Percentiles rank a stretch among this genome's conserved stretches.
phyloP scores from a whole-genome alignment of 768 basidiomycete species.

The Kwoniella newhampshirensis region DNA sequence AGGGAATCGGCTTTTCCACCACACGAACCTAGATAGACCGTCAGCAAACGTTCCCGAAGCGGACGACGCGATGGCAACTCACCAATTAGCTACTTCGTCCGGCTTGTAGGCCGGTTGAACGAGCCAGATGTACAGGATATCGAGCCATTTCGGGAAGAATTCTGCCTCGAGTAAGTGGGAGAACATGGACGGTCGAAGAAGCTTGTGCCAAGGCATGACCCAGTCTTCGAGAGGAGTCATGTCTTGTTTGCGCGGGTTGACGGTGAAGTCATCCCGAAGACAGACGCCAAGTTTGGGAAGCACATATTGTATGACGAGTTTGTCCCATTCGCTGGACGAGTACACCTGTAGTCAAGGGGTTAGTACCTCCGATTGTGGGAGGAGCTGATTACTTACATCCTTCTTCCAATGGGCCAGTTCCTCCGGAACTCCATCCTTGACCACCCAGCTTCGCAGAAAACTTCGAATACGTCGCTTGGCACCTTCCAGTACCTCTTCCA shows the following conservation, averaged over 20 bases:
- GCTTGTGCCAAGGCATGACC: constrained; percentile 72
- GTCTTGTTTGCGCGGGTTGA: constrained; percentile 89
- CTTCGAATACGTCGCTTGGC: constrained; percentile 81
- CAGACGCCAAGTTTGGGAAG: constrained; percentile 84
- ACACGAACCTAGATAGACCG: constrained; percentile 55
- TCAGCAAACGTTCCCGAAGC: background rate
- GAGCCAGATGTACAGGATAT: constrained; percentile 87
- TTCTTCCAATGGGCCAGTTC: constrained; percentile 74
- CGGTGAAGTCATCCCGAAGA: constrained; percentile 71
- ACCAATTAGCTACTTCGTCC: constrained; percentile 93
- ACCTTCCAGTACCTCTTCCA: constrained; percentile 82
- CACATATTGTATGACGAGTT: constrained; percentile 82
- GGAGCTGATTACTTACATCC: constrained; percentile 60
- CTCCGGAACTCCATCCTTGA: constrained; percentile 69
- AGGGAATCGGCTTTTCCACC: constrained; percentile 80
- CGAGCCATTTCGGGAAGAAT: constrained; percentile 97
- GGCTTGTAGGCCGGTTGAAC: constrained; percentile 82
- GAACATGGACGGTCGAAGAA: constrained; percentile 74
- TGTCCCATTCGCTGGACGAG: constrained; percentile 79
- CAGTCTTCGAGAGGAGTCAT: constrained; percentile 71
- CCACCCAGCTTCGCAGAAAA: constrained; percentile 71
- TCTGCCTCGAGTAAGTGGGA: constrained; percentile 81
- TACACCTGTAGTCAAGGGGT: constrained; percentile 62
- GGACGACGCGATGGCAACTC: constrained; percentile 47
- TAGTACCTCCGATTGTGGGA: background rate